Conservation (phyloP, 148 eudicot species). For the Camellia lanceoleosa region DNA sequence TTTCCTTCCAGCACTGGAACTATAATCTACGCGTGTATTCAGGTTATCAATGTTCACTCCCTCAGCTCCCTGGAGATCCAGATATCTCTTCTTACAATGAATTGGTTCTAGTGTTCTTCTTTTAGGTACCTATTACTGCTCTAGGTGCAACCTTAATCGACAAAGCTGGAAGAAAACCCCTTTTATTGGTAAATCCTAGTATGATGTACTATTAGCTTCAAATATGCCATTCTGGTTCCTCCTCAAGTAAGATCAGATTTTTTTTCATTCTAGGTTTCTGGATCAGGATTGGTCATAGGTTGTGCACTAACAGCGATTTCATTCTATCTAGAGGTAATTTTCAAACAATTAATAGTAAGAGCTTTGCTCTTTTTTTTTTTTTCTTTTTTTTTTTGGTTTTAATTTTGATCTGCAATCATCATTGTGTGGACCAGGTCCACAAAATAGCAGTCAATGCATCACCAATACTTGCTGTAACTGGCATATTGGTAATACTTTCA, state of each 20-base stretch:
- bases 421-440: slow-evolving; percentile 40
- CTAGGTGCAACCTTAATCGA: slow-evolving; percentile 67
- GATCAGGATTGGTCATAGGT: slow-evolving; percentile 67
- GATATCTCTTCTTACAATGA: background rate
- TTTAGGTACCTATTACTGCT: slow-evolving; percentile 54
- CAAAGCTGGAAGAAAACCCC: slow-evolving; percentile 85
- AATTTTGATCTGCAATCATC: background rate
- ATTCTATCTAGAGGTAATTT: slow-evolving; percentile 70
- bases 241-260: background rate
- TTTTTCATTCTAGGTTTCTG: slow-evolving; percentile 55
- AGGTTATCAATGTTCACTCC: slow-evolving; percentile 38
- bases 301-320: slow-evolving; percentile 60
- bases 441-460: slow-evolving; percentile 51
- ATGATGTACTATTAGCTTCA: background rate
- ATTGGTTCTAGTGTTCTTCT: background rate
- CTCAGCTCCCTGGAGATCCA: background rate
- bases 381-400: background rate
- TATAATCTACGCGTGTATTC: slow-evolving; percentile 65
- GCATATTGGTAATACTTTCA: slow-evolving; percentile 67
- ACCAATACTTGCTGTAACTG: slow-evolving; percentile 68
- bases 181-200: slow-evolving; percentile 58
- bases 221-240: background rate
- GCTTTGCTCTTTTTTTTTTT: background rate
- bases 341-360: background rate
- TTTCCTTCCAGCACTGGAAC: slow-evolving; percentile 70